Conservation (phyloP, 163 green algal genomes). For the Chlorella variabilis region DNA sequence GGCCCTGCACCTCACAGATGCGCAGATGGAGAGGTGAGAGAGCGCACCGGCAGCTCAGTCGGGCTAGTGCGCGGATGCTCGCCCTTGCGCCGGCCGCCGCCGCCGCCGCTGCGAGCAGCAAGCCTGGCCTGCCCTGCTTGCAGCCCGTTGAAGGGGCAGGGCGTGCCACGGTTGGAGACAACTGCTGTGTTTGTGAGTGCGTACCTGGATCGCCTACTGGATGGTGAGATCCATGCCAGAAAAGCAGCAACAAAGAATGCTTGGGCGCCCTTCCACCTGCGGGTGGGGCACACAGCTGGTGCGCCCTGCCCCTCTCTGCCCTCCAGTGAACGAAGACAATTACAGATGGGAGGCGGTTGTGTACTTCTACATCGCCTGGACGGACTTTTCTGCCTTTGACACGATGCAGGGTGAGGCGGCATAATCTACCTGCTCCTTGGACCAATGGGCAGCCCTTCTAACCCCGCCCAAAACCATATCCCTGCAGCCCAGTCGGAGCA, state of each 20-base stretch:
- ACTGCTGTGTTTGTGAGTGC: neutral
- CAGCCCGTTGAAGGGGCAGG: neutral
- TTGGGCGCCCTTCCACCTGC: too few relatives aligned
- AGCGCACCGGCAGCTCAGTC: neutral
- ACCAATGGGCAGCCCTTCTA: neutral
- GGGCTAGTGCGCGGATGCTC: neutral
- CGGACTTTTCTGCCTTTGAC: neutral
- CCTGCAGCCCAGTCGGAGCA: neutral
- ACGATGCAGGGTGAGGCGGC: neutral
- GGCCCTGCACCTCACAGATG: neutral
- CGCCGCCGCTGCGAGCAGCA: too few relatives aligned
- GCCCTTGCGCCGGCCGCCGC: too few relatives aligned
- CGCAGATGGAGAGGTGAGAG: conserved; percentile 5
- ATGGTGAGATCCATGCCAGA: neutral
- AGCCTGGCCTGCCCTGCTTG: neutral
- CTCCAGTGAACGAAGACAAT: conserved; percentile 26
- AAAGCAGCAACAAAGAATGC: too few relatives aligned
- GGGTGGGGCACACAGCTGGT: neutral
- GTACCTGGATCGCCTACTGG: neutral
- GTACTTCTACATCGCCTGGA: conserved; percentile 18
- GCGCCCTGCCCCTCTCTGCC: neutral
- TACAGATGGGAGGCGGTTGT: conserved; percentile 19
- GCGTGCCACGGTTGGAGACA: neutral
- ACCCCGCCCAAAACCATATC: too few relatives aligned
- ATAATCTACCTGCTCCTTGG: too few relatives aligned